Percentiles rank a stretch among this genome's conserved stretches.
Evolutionary conservation across 306 rosid genomes (phyloP).

Genomic region (Vigna unguiculata): DNA sequence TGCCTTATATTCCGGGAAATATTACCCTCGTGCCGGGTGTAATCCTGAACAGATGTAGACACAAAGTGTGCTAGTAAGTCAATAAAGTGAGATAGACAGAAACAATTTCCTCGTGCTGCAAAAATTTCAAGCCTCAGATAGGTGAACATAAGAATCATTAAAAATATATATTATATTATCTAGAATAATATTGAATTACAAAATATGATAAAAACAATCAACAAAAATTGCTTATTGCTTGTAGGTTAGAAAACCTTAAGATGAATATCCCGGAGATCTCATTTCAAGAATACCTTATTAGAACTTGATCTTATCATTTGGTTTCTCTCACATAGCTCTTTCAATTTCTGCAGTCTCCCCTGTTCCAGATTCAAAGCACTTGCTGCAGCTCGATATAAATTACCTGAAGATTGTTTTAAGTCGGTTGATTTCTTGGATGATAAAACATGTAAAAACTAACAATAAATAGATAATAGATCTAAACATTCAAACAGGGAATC

Average conservation of each 20-base stretch:
- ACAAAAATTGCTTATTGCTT: slow-evolving; percentile 31
- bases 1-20: slow-evolving; percentile 70
- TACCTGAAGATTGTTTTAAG: slow-evolving; percentile 57
- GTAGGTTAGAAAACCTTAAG: slow-evolving; percentile 15
- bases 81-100: slow-evolving; percentile 13
- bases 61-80: slow-evolving; percentile 16
- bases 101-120: slow-evolving; percentile 30
- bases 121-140: background rate
- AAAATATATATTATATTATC: slow-evolving; percentile 20
- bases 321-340: slow-evolving; percentile 62
- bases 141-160: background rate
- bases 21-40: slow-evolving; percentile 61
- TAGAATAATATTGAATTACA: slow-evolving; percentile 23
- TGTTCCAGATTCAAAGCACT: slow-evolving; percentile 76
- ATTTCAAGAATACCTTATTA: slow-evolving; percentile 62
- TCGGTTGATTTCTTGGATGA: slow-evolving; percentile 37
- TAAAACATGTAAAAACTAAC: slow-evolving; percentile 25
- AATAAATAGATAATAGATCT: slow-evolving; percentile 12
- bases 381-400: slow-evolving; percentile 61
- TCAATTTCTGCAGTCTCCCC: slow-evolving; percentile 71
- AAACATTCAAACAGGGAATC: slow-evolving; percentile 29
- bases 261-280: slow-evolving; percentile 27
- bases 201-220: slow-evolving; percentile 4
- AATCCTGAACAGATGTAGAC: slow-evolving; percentile 60
- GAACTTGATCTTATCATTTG: slow-evolving; percentile 58